Evolutionary conservation across 345 rosid species (phyloP).

Genomic region (Aquilaria yunnanensis): DNA sequence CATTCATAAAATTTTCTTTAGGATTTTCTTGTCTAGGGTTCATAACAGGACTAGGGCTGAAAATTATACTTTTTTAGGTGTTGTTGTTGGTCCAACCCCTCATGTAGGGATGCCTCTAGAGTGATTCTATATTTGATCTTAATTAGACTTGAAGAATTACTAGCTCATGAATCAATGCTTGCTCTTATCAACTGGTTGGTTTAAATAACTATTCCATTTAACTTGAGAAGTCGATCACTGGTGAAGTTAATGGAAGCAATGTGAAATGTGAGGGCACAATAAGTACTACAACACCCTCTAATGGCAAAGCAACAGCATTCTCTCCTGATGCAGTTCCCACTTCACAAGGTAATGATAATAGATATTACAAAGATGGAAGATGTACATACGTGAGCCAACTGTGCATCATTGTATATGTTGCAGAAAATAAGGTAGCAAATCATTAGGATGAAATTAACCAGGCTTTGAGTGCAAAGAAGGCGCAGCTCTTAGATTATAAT

Average conservation of each 20-base stretch:
- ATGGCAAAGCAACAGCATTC: no score
- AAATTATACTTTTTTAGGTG: no score
- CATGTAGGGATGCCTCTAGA: no score
- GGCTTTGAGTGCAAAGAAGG: conserved; percentile 61
- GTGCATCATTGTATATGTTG: not conserved
- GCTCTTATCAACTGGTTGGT: no score
- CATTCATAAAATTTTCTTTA: no score
- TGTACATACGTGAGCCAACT: not conserved
- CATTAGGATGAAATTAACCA: conserved; percentile 71
- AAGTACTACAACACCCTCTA: not conserved
- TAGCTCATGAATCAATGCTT: no score
- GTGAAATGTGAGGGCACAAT: conserved; percentile 19
- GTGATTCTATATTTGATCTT: no score
- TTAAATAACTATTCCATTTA: no score
- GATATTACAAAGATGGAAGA: conserved; percentile 1
- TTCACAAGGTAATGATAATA: conserved; percentile 33
- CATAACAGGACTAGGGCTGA: no score
- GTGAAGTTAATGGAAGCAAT: conserved; percentile 17
- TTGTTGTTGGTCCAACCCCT: no score
- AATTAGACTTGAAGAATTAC: no score
- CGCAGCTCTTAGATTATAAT: conserved; percentile 45
- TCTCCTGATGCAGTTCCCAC: conserved; percentile 11
- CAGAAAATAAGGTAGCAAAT: conserved; percentile 47
- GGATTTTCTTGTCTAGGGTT: no score
- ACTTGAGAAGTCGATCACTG: conserved; percentile 6